These are phyloP conservation scores for Podospora pseudopauciseta DNA, from an alignment of 495 filamentous ascomycete species.

Conservation along the genomic window DNA sequence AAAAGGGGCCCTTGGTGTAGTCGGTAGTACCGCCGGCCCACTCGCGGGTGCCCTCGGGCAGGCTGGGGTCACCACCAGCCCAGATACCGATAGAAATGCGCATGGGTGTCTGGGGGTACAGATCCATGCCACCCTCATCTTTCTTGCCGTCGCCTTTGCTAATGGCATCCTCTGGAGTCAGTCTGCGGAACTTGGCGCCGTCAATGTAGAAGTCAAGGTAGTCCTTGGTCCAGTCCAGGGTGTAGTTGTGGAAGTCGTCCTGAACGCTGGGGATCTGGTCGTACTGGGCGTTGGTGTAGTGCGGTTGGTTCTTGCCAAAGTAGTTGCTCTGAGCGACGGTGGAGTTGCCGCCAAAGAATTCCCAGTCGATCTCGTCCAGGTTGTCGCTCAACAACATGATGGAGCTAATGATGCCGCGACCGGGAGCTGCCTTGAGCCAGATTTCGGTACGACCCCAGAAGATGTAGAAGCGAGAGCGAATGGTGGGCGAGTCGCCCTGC, in stretches of 20 bases:
- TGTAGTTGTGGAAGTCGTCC: slow-evolving; percentile 71
- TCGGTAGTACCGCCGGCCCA: slow-evolving; percentile 82
- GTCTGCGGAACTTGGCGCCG: slow-evolving; percentile 59
- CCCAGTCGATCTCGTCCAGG: slow-evolving; percentile 89
- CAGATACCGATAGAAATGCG: slow-evolving; percentile 78
- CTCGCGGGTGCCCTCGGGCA: slow-evolving; percentile 50
- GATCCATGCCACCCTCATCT: slow-evolving; percentile 48
- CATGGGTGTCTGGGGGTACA: slow-evolving; percentile 85
- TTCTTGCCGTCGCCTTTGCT: neutral
- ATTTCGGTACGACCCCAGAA: slow-evolving; percentile 73
- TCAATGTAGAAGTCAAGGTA: slow-evolving; percentile 73
- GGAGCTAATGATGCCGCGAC: slow-evolving; percentile 75
- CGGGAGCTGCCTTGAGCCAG: slow-evolving; percentile 66
- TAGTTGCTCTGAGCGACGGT: slow-evolving; percentile 72
- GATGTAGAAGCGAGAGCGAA: slow-evolving; percentile 71
- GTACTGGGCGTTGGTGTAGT: slow-evolving; percentile 54
- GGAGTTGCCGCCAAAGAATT: slow-evolving; percentile 68
- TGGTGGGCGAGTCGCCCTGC: slow-evolving; percentile 68
- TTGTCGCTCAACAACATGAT: slow-evolving; percentile 80
- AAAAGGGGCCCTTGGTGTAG: slow-evolving; percentile 66
- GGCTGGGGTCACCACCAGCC: slow-evolving; percentile 74
- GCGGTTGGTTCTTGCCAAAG: slow-evolving; percentile 72
- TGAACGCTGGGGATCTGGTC: slow-evolving; percentile 38
- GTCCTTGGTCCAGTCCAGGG: slow-evolving; percentile 74
- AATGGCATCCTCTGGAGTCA: slow-evolving; percentile 57